Conservation (phyloP, 2,329 filamentous ascomycete species). For the Diaporthe vaccinii region DNA sequence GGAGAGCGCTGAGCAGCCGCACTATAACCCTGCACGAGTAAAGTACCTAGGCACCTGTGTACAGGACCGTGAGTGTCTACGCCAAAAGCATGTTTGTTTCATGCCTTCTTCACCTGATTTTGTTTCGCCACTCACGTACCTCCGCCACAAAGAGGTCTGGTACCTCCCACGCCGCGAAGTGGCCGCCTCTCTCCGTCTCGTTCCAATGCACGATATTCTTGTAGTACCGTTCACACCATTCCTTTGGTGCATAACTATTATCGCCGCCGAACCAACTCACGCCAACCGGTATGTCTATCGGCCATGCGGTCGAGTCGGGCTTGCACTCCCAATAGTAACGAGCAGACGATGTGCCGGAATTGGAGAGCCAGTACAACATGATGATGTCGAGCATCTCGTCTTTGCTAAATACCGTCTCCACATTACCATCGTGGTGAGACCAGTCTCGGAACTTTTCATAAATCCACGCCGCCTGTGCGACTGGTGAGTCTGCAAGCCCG, state of each 20-base stretch:
- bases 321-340: slow-evolving; percentile 12
- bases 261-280: slow-evolving; percentile 15
- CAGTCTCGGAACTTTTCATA: slow-evolving; percentile 6
- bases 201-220: slow-evolving; percentile 9
- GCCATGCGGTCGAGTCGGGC: slow-evolving; percentile 5
- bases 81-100: background rate
- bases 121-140: background rate
- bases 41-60: too few species aligned
- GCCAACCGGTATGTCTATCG: slow-evolving; percentile 8
- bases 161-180: slow-evolving; percentile 17
- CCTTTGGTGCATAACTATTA: slow-evolving; percentile 4
- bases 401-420: slow-evolving; percentile 2
- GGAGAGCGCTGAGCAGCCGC: too few species aligned
- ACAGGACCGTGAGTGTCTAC: too few species aligned
- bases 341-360: slow-evolving; percentile 16
- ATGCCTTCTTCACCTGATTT: background rate
- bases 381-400: slow-evolving; percentile 9
- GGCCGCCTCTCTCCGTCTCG: slow-evolving; percentile 5
- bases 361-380: slow-evolving; percentile 18
- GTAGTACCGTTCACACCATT: slow-evolving; percentile 12
- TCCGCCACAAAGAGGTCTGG: slow-evolving; percentile 1
- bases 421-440: slow-evolving; percentile 9
- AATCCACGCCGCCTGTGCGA: slow-evolving; percentile 16
- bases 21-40: too few species aligned
- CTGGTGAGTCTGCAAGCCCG: slow-evolving; percentile 16